Conservation (phyloP, 2,329 filamentous ascomycete genomes). For the Diaporthe vaccinii region DNA sequence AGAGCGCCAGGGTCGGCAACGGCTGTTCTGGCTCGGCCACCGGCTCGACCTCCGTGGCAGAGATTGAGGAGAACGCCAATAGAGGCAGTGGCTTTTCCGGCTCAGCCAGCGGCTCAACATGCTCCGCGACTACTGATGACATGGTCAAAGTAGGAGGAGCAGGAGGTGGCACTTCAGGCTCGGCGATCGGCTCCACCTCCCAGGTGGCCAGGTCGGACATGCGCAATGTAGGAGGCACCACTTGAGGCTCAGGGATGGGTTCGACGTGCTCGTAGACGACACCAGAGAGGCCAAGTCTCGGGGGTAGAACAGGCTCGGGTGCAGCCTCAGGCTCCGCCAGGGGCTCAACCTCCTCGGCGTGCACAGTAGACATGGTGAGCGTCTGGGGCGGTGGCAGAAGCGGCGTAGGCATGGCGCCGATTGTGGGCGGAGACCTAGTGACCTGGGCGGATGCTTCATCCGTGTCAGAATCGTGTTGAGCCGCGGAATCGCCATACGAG, state of each 20-base stretch:
- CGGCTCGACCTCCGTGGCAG: conserved; percentile 42
- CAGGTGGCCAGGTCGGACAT: conserved; percentile 43
- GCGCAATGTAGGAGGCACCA: conserved; percentile 38
- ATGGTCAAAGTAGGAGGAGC: conserved; percentile 42
- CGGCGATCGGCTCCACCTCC: conserved; percentile 47
- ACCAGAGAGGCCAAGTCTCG: conserved; percentile 50
- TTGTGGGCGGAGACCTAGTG: conserved; percentile 47
- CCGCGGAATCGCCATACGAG: conserved; percentile 67
- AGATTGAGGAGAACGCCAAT: conserved; percentile 38
- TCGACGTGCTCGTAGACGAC: conserved; percentile 48
- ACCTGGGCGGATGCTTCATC: conserved; percentile 67
- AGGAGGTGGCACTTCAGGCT: conserved; percentile 47
- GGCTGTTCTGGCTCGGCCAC: conserved; percentile 37
- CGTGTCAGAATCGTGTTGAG: conserved; percentile 65
- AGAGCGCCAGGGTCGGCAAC: conserved; percentile 35
- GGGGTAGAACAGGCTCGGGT: conserved; percentile 50
- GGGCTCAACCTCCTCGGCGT: conserved; percentile 60
- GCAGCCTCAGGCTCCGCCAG: conserved; percentile 49
- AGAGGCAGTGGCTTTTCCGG: conserved; percentile 34
- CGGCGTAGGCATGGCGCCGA: conserved; percentile 42
- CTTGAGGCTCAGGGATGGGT: conserved; percentile 43
- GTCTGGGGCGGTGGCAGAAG: conserved; percentile 51
- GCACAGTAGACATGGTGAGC: conserved; percentile 60
- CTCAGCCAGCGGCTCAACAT: conserved; percentile 40
- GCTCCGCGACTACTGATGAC: conserved; percentile 36